Conservation (phyloP, 208 protist genomes). For the Leishmania amazonensis region DNA sequence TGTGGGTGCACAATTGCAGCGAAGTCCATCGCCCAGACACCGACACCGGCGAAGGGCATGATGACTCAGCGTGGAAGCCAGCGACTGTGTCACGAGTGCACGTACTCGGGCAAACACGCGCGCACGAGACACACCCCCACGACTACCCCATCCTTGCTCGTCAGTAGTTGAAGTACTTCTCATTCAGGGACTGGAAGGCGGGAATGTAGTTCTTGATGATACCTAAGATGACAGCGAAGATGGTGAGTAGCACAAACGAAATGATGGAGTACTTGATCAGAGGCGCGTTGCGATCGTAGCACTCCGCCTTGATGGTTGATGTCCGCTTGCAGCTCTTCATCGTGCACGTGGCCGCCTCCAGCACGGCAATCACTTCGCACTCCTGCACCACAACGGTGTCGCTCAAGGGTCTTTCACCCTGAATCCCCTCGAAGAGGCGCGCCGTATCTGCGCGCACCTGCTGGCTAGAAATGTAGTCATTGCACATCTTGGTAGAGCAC, state of each 20-base stretch:
- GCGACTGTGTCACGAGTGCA: neutral
- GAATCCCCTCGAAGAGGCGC: conserved; percentile 69
- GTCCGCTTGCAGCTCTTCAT: conserved; percentile 60
- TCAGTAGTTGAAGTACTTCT: conserved; percentile 79
- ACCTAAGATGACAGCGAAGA: conserved; percentile 65
- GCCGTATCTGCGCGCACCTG: conserved; percentile 62
- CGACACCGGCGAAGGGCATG: neutral
- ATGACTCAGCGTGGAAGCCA: neutral
- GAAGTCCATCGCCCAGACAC: neutral
- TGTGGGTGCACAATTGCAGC: neutral
- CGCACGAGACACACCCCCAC: neutral
- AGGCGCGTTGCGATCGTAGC: conserved; percentile 71
- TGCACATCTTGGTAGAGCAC: conserved; percentile 65
- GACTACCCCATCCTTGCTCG: neutral
- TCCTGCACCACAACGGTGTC: conserved; percentile 46
- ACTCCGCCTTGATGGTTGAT: conserved; percentile 76
- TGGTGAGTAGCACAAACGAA: conserved; percentile 58
- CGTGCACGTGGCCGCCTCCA: conserved; percentile 68
- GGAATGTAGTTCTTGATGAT: conserved; percentile 82
- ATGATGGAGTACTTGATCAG: conserved; percentile 73
- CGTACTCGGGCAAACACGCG: neutral
- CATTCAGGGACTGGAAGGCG: conserved; percentile 68
- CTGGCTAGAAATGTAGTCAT: conserved; percentile 52
- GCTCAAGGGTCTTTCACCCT: conserved; percentile 34
- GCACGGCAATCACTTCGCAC: conserved; percentile 73